A percentile compares a stretch with the other conserved stretches of the same genome.
These are phyloP conservation scores for Rhynchosporium secalis DNA, from an alignment of 2,329 filamentous ascomycete genomes.

Conservation along the genomic window DNA sequence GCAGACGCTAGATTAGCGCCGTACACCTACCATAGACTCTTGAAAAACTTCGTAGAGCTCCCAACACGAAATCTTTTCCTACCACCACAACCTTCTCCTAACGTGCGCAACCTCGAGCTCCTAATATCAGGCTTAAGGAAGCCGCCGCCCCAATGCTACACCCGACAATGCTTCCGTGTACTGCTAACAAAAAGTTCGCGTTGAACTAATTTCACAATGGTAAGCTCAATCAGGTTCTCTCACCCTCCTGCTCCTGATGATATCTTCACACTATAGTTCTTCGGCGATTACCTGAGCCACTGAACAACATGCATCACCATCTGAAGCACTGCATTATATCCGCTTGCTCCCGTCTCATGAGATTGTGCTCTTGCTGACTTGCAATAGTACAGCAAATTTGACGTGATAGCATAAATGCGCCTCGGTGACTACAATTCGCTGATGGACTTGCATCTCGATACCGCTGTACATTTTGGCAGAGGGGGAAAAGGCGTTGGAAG, in stretches of 20 bases:
- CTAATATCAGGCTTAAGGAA: background rate
- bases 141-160: background rate
- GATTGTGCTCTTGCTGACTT: constrained; percentile 28
- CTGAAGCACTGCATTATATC: constrained; percentile 51
- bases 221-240: constrained; percentile 18
- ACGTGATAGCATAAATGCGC: background rate
- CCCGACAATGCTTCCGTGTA: background rate
- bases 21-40: background rate
- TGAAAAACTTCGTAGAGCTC: constrained; percentile 12
- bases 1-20: constrained; percentile 10
- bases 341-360: constrained; percentile 21
- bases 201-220: constrained; percentile 18
- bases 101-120: background rate
- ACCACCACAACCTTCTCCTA: background rate
- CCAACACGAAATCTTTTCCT: background rate
- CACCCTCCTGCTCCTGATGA: constrained; percentile 38
- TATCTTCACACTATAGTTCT: constrained; percentile 37
- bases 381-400: background rate
- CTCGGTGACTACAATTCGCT: background rate
- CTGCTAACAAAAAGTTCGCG: background rate
- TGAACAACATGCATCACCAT: constrained; percentile 72
- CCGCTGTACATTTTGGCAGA: background rate
- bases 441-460: background rate
- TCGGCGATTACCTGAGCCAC: constrained; percentile 42
- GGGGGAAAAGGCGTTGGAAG: background rate